Evolutionary conservation across 1,284 basidiomycete genomes (phyloP).

Genomic region (Gomphus sp.): DNA sequence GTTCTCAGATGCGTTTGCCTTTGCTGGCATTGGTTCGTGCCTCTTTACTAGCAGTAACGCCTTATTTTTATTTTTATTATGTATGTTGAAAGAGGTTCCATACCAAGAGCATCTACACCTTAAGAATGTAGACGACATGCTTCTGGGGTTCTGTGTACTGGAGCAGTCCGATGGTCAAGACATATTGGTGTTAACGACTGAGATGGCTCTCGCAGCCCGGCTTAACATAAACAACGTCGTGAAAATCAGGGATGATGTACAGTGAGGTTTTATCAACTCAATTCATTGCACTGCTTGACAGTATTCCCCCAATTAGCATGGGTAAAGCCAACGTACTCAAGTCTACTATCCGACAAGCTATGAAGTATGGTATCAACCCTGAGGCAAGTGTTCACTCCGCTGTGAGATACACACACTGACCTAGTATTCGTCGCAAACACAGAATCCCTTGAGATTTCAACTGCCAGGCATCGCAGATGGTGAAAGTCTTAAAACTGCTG

Average conservation of each 20-base stretch:
- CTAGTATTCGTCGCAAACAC: conserved; percentile 2
- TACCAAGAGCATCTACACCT: conserved; percentile 66
- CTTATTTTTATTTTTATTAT: not conserved
- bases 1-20: conserved; percentile 43
- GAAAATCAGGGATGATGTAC: conserved; percentile 42
- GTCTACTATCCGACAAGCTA: conserved; percentile 81
- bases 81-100: conserved; percentile 27
- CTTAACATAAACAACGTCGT: conserved; percentile 30
- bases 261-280: conserved; percentile 30
- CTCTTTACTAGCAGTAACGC: conserved; percentile 29
- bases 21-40: conserved; percentile 9
- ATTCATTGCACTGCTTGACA: conserved; percentile 3
- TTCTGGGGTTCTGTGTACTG: conserved; percentile 57
- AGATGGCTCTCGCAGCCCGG: conserved; percentile 38
- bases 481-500: conserved; percentile 73
- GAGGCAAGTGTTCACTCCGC: not conserved
- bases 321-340: conserved; percentile 65
- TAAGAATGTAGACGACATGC: conserved; percentile 56
- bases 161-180: conserved; percentile 33
- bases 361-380: conserved; percentile 65
- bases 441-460: conserved; percentile 82
- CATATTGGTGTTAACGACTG: conserved; percentile 54
- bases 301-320: conserved; percentile 29
- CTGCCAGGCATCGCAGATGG: conserved; percentile 72
- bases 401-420: not conserved